Base-by-base conservation (phyloP, 169 alveolate species). In the Ichthyophthirius multifiliis region DNA sequence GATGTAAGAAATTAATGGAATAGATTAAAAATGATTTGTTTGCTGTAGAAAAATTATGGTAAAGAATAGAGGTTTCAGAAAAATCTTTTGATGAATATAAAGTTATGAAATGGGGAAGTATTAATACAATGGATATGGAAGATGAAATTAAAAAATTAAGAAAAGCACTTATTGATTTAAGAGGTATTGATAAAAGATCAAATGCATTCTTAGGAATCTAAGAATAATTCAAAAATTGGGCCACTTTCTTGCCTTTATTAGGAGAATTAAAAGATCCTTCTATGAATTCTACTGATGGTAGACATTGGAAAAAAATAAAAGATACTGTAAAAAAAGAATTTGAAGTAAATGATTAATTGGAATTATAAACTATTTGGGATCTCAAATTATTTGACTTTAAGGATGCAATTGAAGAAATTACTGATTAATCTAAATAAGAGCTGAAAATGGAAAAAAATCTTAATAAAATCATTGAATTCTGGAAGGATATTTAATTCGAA, bases 371-470 rank as follows among this genome's bases (percentile, higher is more conserved):
- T 67, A 92, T 97, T 86, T 96, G 93, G 91, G 95, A 93, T 74
- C 83, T 97, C 85, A 93, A 96, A 89, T 93, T 97, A 44, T 94
- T 92, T 87, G 93, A 94, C 62, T 91, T 84, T 78, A 91, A 95
- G 9, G 99, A 95, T 65, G 93, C 94, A 73, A 97, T 97, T 76
- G 98, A 97, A 92, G 99, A 97, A 85, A 95, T 96, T 44, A 94
- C 98, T 31, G 99, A 97, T 84, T 94, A 97, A 90, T 98, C 99
- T 4, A 94, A 96, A 87, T 94, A 96, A 83, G 99, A 97, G 86
- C 96, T 95, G 46, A 96, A 95, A 87, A 97, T 97, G 97, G 98
- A 96, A 86, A 93, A 92, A 88, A 93, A 96, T 46, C 83, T 97
- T 32, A 89, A 85, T 31, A 96, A 94, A 87, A 95, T 97, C 30